Conservation (phyloP, 2,329 filamentous ascomycete genomes). For the Neopestalotiopsis sp. region DNA sequence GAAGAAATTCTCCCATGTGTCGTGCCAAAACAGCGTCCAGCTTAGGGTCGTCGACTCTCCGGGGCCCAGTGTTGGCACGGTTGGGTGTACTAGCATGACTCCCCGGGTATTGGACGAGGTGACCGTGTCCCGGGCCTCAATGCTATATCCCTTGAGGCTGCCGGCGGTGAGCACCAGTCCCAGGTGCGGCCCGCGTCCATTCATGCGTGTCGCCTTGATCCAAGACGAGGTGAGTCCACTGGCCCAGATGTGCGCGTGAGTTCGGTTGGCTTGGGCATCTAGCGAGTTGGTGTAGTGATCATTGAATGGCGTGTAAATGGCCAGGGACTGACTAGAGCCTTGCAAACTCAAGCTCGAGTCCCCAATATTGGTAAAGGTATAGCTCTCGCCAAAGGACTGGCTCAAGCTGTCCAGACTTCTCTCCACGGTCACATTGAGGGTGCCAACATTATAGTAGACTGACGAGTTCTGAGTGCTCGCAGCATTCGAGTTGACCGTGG, state of each 20-base stretch:
- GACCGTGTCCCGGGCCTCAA: not conserved
- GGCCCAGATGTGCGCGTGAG: slow-evolving; percentile 1
- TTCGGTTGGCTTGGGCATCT: not conserved
- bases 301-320: not conserved
- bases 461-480: not conserved
- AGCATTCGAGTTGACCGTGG: not conserved
- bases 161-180: not conserved
- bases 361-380: not conserved
- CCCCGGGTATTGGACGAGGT: not conserved
- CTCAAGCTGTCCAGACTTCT: not conserved
- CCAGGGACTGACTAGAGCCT: not conserved
- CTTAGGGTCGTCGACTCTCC: not conserved
- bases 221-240: not conserved
- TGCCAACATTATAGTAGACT: not conserved
- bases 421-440: not conserved
- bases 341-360: not conserved
- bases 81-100: not conserved
- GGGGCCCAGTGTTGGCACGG: not conserved
- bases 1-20: not conserved
- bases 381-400: not conserved
- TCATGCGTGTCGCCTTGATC: not conserved
- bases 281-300: not conserved
- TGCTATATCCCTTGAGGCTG: not conserved
- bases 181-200: not conserved
- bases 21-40: not conserved